These are phyloP conservation scores for Endoconidiophora laricicola DNA, from an alignment of 2,329 filamentous ascomycete genomes.

Conservation along the genomic window DNA sequence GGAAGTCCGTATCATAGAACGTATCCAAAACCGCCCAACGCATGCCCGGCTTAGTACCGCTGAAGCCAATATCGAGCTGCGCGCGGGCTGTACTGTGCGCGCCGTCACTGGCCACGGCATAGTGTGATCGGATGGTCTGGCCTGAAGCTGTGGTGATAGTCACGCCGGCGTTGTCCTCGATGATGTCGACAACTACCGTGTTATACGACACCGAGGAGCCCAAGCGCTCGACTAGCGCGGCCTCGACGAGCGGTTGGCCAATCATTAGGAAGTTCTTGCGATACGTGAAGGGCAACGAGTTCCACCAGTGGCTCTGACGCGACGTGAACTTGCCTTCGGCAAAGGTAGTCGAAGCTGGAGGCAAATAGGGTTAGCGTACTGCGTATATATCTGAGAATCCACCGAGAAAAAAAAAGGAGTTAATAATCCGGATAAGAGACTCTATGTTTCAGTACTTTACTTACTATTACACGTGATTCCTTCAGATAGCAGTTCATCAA, in stretches of 20 bases:
- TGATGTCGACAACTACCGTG: constrained; percentile 21
- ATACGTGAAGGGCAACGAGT: constrained; percentile 25
- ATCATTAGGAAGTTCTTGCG: constrained; percentile 35
- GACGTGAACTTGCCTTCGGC: constrained; percentile 29
- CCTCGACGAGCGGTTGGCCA: constrained; percentile 30
- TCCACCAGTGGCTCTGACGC: constrained; percentile 32
- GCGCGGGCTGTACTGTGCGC: constrained; percentile 31
- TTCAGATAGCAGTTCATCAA: constrained; percentile 24
- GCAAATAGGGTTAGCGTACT: neutral
- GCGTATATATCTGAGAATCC: neutral
- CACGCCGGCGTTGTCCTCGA: constrained; percentile 17
- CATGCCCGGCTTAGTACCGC: constrained; percentile 33
- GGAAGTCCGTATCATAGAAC: constrained; percentile 33
- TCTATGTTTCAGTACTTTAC: constrained; percentile 9
- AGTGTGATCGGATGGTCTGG: constrained; percentile 22
- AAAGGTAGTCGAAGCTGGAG: constrained; percentile 30
- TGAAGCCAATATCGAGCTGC: constrained; percentile 24
- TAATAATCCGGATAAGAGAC: too few relatives aligned
- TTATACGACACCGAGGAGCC: constrained; percentile 21
- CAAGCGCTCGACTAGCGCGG: constrained; percentile 22
- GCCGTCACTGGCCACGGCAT: constrained; percentile 36
- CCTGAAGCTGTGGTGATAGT: constrained; percentile 18
- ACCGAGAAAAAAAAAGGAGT: neutral
- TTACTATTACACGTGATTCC: constrained; percentile 34
- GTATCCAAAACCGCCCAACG: constrained; percentile 31